Evolutionary conservation across 805 yeast genomes (phyloP).

Genomic region (Saccharomycopsis sp.): DNA sequence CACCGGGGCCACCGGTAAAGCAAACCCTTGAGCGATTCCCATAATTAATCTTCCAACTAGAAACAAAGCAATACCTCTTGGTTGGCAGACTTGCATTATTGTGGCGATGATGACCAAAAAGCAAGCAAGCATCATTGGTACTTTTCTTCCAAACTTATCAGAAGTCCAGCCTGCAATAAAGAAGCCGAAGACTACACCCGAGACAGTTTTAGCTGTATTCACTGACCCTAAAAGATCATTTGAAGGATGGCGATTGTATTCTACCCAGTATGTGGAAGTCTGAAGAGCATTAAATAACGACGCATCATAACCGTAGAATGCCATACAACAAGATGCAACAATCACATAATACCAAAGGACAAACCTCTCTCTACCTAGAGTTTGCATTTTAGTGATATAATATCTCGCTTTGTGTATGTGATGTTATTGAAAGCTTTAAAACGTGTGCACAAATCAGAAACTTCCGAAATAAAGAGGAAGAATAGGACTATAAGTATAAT

Average conservation of each 20-base stretch:
- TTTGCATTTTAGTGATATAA: not conserved
- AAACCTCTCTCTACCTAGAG: not conserved
- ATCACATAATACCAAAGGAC: constrained; percentile 22
- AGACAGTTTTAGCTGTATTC: constrained; percentile 24
- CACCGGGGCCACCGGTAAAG: constrained; percentile 36
- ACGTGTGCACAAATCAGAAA: not conserved
- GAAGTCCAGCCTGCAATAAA: constrained; percentile 23
- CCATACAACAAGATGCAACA: constrained; percentile 24
- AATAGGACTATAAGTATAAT: not conserved
- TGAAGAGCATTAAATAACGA: constrained; percentile 24
- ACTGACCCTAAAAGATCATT: constrained; percentile 22
- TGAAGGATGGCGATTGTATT: constrained; percentile 21
- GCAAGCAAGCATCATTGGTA: constrained; percentile 19
- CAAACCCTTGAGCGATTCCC: constrained; percentile 39
- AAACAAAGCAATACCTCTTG: constrained; percentile 17
- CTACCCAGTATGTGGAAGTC: constrained; percentile 22
- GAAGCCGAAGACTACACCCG: constrained; percentile 23
- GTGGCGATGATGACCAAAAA: constrained; percentile 17
- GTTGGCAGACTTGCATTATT: constrained; percentile 21
- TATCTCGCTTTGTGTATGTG: too few species aligned
- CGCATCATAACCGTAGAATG: constrained; percentile 25
- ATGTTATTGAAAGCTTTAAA: too few species aligned
- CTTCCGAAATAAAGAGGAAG: not conserved
- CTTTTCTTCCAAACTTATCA: constrained; percentile 21
- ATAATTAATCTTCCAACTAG: constrained; percentile 36